These are phyloP conservation scores for Thraustotheca clavata DNA, from an alignment of 352 stramenopile genomes.

Conservation along the genomic window DNA sequence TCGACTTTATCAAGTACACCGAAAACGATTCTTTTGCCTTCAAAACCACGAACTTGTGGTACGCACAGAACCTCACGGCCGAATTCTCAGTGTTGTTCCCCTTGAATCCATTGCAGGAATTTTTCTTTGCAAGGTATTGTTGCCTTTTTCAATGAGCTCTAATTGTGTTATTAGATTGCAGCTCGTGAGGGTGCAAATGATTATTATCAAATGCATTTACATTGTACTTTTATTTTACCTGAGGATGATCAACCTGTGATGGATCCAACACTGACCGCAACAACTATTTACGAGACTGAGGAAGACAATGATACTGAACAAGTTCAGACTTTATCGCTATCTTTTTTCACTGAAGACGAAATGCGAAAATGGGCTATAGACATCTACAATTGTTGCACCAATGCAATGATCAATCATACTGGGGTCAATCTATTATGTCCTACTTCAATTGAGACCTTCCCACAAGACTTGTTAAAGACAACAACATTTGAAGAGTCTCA, in stretches of 20 bases:
- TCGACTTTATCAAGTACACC: constrained; percentile 76
- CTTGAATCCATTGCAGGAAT: constrained; percentile 75
- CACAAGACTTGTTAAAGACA: constrained; percentile 77
- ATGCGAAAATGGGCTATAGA: constrained; percentile 62
- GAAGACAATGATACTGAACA: constrained; percentile 59
- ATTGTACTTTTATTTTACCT: constrained; percentile 61
- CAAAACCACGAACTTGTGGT: constrained; percentile 80
- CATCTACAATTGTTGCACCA: constrained; percentile 83
- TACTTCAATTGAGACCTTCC: constrained; percentile 68
- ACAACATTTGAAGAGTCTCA: constrained; percentile 39
- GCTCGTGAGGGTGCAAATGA: constrained; percentile 39
- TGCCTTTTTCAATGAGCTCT: no score
- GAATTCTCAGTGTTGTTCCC: constrained; percentile 65
- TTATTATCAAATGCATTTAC: constrained; percentile 80
- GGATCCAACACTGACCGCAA: background rate
- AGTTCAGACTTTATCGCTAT: constrained; percentile 68
- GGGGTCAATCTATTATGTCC: constrained; percentile 42
- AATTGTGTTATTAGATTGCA: no score
- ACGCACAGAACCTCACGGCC: constrained; percentile 54
- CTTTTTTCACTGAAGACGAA: constrained; percentile 65
- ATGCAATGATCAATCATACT: constrained; percentile 78
- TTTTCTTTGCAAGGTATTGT: constrained; percentile 75
- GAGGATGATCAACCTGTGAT: constrained; percentile 1
- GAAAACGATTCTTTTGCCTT: constrained; percentile 70
- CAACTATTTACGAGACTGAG: constrained; percentile 22